These are phyloP conservation scores for Myriosclerotinia curreyana DNA, from an alignment of 2,329 filamentous ascomycete species.

Conservation along the genomic window DNA sequence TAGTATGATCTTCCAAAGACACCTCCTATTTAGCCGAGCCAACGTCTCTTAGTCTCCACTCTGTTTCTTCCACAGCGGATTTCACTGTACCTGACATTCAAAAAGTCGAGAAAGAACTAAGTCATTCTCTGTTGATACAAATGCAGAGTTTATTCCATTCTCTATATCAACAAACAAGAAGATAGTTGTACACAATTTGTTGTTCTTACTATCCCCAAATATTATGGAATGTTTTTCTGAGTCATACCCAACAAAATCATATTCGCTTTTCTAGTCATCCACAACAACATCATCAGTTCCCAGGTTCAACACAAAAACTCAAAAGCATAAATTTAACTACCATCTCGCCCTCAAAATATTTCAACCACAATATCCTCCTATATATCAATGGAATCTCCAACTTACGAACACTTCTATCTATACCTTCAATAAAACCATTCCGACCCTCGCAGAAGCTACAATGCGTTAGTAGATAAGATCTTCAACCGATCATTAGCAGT, in stretches of 20 bases:
- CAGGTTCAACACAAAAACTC: neutral
- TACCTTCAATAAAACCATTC: too few species aligned
- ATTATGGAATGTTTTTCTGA: neutral
- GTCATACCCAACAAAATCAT: neutral
- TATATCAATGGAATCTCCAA: neutral
- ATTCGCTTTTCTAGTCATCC: neutral
- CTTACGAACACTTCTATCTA: neutral
- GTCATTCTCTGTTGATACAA: too few species aligned
- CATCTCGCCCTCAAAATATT: too few species aligned
- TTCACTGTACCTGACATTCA: neutral
- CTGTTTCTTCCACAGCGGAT: neutral
- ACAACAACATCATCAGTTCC: neutral
- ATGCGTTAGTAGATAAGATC: too few species aligned
- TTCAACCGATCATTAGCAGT: too few species aligned
- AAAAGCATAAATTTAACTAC: neutral
- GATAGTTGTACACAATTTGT: neutral
- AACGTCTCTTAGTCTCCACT: neutral
- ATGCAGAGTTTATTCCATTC: too few species aligned
- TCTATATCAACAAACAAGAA: too few species aligned
- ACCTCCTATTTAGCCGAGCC: conserved; percentile 10
- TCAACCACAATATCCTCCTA: neutral
- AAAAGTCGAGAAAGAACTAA: neutral
- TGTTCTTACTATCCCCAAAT: neutral
- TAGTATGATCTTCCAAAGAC: neutral
- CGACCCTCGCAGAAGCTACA: too few species aligned